These are phyloP conservation scores for Eremochloa ophiuroides DNA, from an alignment of 176 grass and related monocot species.

Conservation along the genomic window DNA sequence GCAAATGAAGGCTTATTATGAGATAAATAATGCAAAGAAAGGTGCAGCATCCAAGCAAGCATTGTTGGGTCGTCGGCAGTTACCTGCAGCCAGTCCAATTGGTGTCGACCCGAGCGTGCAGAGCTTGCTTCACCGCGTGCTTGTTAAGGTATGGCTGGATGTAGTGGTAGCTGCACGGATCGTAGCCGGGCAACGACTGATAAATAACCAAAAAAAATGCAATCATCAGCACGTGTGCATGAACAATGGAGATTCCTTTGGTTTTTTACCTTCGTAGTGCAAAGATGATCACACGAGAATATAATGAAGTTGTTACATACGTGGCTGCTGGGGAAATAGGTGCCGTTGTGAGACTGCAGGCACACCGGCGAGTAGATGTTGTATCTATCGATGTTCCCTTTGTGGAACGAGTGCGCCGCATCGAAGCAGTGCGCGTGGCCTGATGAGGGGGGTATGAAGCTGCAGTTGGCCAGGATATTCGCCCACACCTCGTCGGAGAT, in stretches of 20 bases:
- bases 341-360: background rate
- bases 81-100: conserved; percentile 33
- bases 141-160: conserved; percentile 31
- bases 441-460: background rate
- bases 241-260: too few species aligned
- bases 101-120: conserved; percentile 33
- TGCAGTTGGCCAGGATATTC: conserved; percentile 28
- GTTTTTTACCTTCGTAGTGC: too few species aligned
- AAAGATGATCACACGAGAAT: too few species aligned
- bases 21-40: too few species aligned
- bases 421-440: conserved; percentile 8
- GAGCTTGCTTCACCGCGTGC: conserved; percentile 33
- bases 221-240: too few species aligned
- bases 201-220: too few species aligned
- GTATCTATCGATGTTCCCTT: conserved; percentile 1
- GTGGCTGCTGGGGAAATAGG: background rate
- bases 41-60: too few species aligned
- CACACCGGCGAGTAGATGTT: conserved; percentile 50
- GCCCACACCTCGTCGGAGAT: conserved; percentile 41
- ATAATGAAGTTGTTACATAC: background rate
- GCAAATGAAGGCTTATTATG: too few species aligned
- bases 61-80: too few species aligned
- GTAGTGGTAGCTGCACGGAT: conserved; percentile 32
- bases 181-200: conserved; percentile 19
- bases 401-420: background rate